These are phyloP conservation scores for Solanum tacnaense DNA, from an alignment of 257 asterid species.

Conservation along the genomic window DNA sequence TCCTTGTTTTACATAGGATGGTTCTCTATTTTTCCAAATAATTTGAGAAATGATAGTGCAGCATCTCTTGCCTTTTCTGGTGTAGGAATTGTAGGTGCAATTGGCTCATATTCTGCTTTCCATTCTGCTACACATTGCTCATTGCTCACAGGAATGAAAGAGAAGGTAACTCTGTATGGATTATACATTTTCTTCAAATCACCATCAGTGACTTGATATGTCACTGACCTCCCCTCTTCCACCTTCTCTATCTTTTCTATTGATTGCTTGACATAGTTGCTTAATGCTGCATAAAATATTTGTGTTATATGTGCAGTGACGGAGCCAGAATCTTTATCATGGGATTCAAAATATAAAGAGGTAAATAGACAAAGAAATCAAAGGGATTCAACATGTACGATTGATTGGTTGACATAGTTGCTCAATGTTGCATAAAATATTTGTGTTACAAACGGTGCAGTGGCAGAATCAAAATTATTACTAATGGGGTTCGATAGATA, in stretches of 20 bases:
- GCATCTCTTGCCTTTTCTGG: slow-evolving; percentile 2
- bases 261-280: neutral
- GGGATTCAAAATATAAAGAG: no score
- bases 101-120: neutral
- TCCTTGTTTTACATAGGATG: neutral
- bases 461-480: neutral
- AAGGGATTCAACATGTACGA: neutral
- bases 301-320: neutral
- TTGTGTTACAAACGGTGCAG: neutral
- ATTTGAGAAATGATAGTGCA: neutral
- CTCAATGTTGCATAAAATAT: neutral
- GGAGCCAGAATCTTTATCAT: no score
- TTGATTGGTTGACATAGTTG: neutral
- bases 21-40: neutral
- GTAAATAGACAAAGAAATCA: no score
- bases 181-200: neutral
- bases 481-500: neutral
- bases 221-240: neutral
- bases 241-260: neutral
- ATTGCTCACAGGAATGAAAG: neutral
- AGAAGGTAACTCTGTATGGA: slow-evolving; percentile 1
- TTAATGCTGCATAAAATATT: neutral
- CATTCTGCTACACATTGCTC: neutral
- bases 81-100: neutral
- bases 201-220: neutral